A percentile compares a stretch with the other conserved stretches of the same genome.
Conservation (phyloP, 1,139 yeast species). For the Pichia sp. region DNA sequence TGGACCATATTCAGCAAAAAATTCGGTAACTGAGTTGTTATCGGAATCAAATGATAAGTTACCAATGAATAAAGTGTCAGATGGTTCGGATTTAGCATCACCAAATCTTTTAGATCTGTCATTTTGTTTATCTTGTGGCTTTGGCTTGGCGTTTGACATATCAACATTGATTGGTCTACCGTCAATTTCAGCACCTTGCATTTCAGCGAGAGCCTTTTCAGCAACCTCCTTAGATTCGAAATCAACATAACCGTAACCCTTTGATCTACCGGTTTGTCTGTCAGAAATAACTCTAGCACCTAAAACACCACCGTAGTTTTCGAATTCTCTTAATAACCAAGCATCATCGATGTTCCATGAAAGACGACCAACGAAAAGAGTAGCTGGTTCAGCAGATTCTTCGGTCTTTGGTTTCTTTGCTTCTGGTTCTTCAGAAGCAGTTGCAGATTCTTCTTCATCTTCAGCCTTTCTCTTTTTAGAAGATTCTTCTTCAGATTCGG, state of each 20-base stretch:
- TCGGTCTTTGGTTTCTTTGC: slow-evolving; percentile 27
- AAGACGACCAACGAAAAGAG: slow-evolving; percentile 92
- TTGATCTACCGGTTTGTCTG: slow-evolving; percentile 85
- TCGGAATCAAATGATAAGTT: slow-evolving; percentile 86
- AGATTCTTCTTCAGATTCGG: slow-evolving; percentile 9
- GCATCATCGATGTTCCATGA: slow-evolving; percentile 97
- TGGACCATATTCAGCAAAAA: slow-evolving; percentile 71
- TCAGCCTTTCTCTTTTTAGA: slow-evolving; percentile 19
- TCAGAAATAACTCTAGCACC: slow-evolving; percentile 92
- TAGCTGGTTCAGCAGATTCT: slow-evolving; percentile 55
- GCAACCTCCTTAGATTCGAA: slow-evolving; percentile 71
- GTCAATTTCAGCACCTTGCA: slow-evolving; percentile 91
- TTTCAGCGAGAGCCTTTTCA: slow-evolving; percentile 77
- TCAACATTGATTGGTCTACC: slow-evolving; percentile 96
- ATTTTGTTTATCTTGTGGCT: slow-evolving; percentile 38
- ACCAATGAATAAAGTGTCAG: slow-evolving; percentile 93
- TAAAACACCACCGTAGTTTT: slow-evolving; percentile 69
- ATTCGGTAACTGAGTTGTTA: slow-evolving; percentile 65
- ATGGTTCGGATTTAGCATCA: slow-evolving; percentile 83
- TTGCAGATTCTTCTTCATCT: slow-evolving; percentile 10
- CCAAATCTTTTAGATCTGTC: slow-evolving; percentile 88
- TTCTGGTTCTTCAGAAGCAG: slow-evolving; percentile 32
- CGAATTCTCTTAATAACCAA: slow-evolving; percentile 85
- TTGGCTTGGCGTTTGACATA: slow-evolving; percentile 81
- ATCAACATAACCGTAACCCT: slow-evolving; percentile 98